Conservation (phyloP, 2,329 filamentous ascomycete species). For the Hymenoscyphus repandus region DNA sequence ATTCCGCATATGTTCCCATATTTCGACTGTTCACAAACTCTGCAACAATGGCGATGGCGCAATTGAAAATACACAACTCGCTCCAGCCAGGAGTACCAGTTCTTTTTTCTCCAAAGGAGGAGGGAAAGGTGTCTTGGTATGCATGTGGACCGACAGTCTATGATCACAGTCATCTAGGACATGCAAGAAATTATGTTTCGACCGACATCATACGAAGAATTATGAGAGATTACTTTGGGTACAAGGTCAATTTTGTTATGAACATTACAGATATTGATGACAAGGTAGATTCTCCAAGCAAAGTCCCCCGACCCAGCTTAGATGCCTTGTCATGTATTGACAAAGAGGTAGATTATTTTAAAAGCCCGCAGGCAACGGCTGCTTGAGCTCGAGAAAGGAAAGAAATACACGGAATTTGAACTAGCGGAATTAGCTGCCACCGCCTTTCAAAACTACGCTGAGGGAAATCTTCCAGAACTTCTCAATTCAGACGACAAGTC, state of each 20-base stretch:
- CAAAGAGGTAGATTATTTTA: conserved; percentile 52
- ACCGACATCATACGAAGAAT: conserved; percentile 68
- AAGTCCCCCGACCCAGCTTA: too few species aligned
- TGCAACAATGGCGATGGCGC: conserved; percentile 17
- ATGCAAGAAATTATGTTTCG: conserved; percentile 68
- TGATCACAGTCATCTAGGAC: conserved; percentile 62
- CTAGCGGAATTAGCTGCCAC: conserved; percentile 42
- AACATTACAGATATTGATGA: conserved; percentile 68
- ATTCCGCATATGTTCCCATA: conserved; percentile 7
- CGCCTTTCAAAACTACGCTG: conserved; percentile 52
- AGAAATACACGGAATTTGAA: conserved; percentile 47
- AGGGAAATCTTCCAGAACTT: conserved; percentile 50
- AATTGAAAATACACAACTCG: conserved; percentile 31
- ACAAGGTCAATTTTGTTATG: conserved; percentile 64
- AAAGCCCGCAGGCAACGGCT: conserved; percentile 74
- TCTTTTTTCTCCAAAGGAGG: conserved; percentile 26
- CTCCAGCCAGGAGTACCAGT: conserved; percentile 28
- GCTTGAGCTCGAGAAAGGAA: conserved; percentile 73
- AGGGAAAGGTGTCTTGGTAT: conserved; percentile 53
- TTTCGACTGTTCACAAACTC: conserved; percentile 10
- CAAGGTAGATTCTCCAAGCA: conserved; percentile 39
- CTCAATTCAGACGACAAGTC: conserved; percentile 34
- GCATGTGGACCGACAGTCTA: conserved; percentile 67
- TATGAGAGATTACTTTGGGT: conserved; percentile 63
- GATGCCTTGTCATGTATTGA: conserved; percentile 5